Evolutionary conservation across 257 asterid genomes (phyloP), one percentile per base, ranked within the genome.

Genomic region (Perilla frutescens): DNA sequence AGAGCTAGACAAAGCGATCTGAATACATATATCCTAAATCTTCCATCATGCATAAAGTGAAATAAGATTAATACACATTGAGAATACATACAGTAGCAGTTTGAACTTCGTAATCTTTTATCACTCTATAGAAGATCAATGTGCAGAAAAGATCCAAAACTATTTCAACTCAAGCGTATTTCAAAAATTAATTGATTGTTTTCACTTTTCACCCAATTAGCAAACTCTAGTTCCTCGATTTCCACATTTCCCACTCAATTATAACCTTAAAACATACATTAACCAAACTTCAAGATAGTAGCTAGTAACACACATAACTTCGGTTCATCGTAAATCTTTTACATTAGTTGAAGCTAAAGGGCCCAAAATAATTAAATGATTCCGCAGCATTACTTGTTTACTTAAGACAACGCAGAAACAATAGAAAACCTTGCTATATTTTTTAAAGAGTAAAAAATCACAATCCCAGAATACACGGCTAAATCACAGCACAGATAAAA

Each of bases 261-360:
- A 43, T 20, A 69, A 62, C 61, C 12, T 49, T n/a, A 60, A 14
- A 67, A 54, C 32, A 36, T 7, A 60, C 55, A 55, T 7, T 3
- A 56, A 55, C n/a, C 57, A 9, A 65, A 76, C 36, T 60, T 62
- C 44, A 41, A 10, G 6, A 58, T 31, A 32, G 59, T 31, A 32
- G 59, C 59, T 51, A 54, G 26, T 20, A 20, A 70, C 20, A 62
- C 15, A 57, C 32, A 64, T 4, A 37, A 53, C 67, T 43, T 39
- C 37, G 26, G 15, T 44, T 11, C 7, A 11, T 7, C 4, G 8
- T 54, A 45, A 31, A 51, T n/a, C 12, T 10, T 20, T 31, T 9
- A 20, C 58, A 59, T 62, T 9, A 14, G 9, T 50, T n/a, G 34
- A 62, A 51, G 56, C 2, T 20, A 62, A 51, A 62, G 51, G 9